Evolutionary conservation across 2,329 filamentous ascomycete genomes (phyloP), one percentile per base, ranked within the genome.

Genomic region (Aspergillus sp.): DNA sequence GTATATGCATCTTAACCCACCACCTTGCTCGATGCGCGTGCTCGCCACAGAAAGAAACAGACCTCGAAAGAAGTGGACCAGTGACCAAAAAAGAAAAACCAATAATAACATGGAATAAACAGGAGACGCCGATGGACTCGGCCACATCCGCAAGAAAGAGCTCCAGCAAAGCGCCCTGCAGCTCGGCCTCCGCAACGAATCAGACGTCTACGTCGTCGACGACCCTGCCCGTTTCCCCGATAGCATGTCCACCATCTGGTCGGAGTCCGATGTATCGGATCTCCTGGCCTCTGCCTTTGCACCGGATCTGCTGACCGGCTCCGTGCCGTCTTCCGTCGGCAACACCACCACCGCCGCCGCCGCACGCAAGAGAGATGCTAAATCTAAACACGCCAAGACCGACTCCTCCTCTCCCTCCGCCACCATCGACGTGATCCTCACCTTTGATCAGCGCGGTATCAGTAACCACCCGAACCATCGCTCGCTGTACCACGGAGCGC

Each of bases 381-480:
- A 56, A 5, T 56, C 66, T 45, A 73, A 68, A 76, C 77, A 16
- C 67, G 14, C 36, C 36, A 42, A 36, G n/a, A 47, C 49, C 6
- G n/a, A 26, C 18, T 32, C 53, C 9, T 58, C 55, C 24, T 74
- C 81, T 1, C 84, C 84, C 2, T 72, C 77, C 39, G 78, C 84
- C 0, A 82, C 78, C 55, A 91, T 96, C 71, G 92, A 96, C 76
- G 84, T 89, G 29, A 84, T 99, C 67, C 82, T 99, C 65, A 99
- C 95, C 31, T 99, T 99, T 73, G 95, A 99, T 79, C 73, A 77
- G n/a, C 65, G 78, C 52, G 95, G 95, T 60, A 83, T 99, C 52
- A 96, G 92, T 59, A 85, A 86, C 49, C 95, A 99, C 77, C 92
- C 92, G 22, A 99, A 99, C 80, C 95, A 99, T 79, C 90, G 90